phyloP scores from a whole-genome alignment of 257 asterid genomes.

The Ligustrum vulgare region DNA sequence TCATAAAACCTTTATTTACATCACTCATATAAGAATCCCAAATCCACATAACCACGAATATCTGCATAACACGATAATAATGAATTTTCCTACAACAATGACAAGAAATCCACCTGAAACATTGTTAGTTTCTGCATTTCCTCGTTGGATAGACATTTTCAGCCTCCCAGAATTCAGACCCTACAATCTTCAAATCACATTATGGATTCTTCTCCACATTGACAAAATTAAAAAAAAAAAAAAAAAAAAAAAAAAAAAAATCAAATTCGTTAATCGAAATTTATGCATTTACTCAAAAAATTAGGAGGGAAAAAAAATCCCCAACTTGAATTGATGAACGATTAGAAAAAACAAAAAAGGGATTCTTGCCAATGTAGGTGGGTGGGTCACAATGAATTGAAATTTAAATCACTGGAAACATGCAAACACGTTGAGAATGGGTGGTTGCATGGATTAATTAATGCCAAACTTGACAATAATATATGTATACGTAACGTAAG shows the following conservation, averaged over 20 bases:
- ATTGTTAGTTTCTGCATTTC: conserved; percentile 24
- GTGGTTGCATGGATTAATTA: conserved; percentile 42
- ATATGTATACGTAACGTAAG: neutral
- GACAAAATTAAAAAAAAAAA: neutral
- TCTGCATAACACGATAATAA: neutral
- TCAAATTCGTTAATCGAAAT: neutral
- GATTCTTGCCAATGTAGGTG: conserved; percentile 25
- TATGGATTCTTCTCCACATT: conserved; percentile 29
- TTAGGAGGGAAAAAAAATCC: neutral
- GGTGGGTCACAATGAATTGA: conserved; percentile 10
- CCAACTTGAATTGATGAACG: neutral
- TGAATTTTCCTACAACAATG: neutral
- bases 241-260: conserved; percentile 18
- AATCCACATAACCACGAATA: neutral
- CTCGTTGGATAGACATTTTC: conserved; percentile 29
- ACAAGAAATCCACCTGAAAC: conserved; percentile 23
- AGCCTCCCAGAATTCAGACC: conserved; percentile 13
- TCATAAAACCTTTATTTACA: neutral
- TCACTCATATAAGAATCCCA: neutral
- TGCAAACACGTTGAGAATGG: conserved; percentile 41
- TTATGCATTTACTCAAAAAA: conserved; percentile 7
- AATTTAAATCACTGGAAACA: conserved; percentile 24
- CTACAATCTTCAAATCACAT: conserved; percentile 22
- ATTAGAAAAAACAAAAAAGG: neutral
- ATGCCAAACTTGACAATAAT: conserved; percentile 12